A percentile compares a stretch with the other conserved stretches of the same genome.
Conservation (phyloP, 2,329 filamentous ascomycete genomes). For the Aspergillus japonicus region DNA sequence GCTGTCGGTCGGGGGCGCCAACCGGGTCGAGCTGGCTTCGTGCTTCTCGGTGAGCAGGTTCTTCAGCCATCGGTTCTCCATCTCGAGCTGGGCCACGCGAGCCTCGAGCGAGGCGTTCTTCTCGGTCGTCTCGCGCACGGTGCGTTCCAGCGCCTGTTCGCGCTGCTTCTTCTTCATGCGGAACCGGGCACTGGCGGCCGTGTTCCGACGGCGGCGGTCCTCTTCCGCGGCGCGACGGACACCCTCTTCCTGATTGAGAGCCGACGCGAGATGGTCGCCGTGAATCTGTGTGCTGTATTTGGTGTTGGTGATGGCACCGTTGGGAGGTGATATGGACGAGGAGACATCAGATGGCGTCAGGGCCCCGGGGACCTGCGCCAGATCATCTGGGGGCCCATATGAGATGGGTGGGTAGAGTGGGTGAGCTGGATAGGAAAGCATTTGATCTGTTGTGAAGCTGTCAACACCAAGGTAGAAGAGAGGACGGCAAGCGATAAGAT, state of each 20-base stretch:
- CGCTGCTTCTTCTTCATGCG: conserved; percentile 95
- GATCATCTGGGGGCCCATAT: conserved; percentile 37
- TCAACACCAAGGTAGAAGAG: conserved; percentile 38
- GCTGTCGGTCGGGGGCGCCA: conserved; percentile 25
- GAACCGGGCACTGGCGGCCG: conserved; percentile 83
- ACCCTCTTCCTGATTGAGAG: conserved; percentile 65
- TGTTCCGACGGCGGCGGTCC: conserved; percentile 86
- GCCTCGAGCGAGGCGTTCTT: conserved; percentile 72
- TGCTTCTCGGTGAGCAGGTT: conserved; percentile 81
- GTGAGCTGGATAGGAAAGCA: conserved; percentile 39
- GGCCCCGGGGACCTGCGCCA: conserved; percentile 35
- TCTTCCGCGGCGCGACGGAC: conserved; percentile 77
- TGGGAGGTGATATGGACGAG: conserved; percentile 43
- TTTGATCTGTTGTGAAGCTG: conserved; percentile 40
- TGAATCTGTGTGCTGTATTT: conserved; percentile 42
- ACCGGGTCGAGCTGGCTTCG: conserved; percentile 35
- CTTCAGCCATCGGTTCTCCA: conserved; percentile 80
- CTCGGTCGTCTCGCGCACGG: conserved; percentile 78
- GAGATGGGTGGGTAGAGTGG: conserved; percentile 40
- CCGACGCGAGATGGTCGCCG: conserved; percentile 42
- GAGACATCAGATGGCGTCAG: conserved; percentile 44
- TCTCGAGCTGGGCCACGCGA: conserved; percentile 73
- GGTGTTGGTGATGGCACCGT: conserved; percentile 40
- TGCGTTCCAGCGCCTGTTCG: conserved; percentile 79
- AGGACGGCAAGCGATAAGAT: conserved; percentile 27